Base-by-base conservation (phyloP, 441 rosid genomes). In the Hura crepitans region DNA sequence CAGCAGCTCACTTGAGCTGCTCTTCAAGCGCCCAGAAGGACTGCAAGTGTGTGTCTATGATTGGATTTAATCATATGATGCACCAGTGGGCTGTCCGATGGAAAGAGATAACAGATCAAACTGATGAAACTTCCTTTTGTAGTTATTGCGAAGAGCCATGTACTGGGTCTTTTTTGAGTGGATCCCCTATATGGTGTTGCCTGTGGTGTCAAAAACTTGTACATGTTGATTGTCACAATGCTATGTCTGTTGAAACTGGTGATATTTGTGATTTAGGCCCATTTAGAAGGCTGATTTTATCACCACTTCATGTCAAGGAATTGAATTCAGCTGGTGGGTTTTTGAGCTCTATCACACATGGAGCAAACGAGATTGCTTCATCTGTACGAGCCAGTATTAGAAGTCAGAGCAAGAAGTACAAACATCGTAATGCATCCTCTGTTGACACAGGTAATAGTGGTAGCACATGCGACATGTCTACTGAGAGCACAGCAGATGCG, bases 101-200 rank as follows among this genome's bases (percentile, higher is more conserved):
- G 99, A 87, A 92, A 17, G 97, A 92, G 84, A 83, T 80, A 33
- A 80, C 91, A 15, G 95, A 95, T 83, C 97, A 85, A 82, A 81
- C 85, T 51, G 91, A 89, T 65, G 99, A 90, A 54, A 80, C 89
- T 69, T 83, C 86, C 11, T 87, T 87, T 59, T 95, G 98, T 76
- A 90, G 91, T 79, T 85, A 84, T 80, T 92, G 97, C 78, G 99
- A 92, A 73, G 99, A 92, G 82, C 85, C 87, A 13, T 95, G 97
- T 69, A 86, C 85, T 66, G 90, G 96, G 66, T 90, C 98, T 58
- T 95, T 95, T 83, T 93, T 95, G 30, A 85, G 98, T 43, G 99
- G 97, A 60, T 92, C 97, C n/a, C 99, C 99, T 35, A 84, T 92
- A 74, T 95, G 97, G 99, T 89, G 96, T 79, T 95, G 99, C 85